Evolutionary conservation across 768 basidiomycete species (phyloP), one percentile per base, ranked within the genome.

Genomic region (Termitomyces sp.): DNA sequence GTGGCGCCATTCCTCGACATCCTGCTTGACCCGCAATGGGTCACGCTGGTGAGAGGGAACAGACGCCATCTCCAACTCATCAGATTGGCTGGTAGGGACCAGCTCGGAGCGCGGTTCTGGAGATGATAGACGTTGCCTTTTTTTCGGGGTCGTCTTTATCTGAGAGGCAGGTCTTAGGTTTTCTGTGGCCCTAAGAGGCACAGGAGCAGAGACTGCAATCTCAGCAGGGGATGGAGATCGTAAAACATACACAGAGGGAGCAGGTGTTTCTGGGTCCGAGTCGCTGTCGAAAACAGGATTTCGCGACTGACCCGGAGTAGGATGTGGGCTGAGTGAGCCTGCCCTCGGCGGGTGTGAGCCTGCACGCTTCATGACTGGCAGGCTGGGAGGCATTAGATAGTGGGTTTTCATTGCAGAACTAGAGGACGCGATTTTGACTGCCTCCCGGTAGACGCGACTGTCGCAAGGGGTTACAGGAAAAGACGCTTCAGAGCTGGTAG

Each of bases 61-160:
- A 8, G 73, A 53, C 44, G 66, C 67, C 48, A 86, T 70, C 60
- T 87, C 85, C 46, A 77, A 71, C 64, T 87, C 87, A 59, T 86
- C 83, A 48, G 84, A 85, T 66, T 86, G 82, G 61, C 86, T 87
- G 47, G 83, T 86, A 21, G 81, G 83, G 8, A 87, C 73, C 19
- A 81, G 64, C 31, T 75, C 70, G 26, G 55, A 42, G 31, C 52
- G 51, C 3, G 60, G 68, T 46, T 64, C 59, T 1, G 63, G 65
- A 7, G 75, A 71, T 1, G 72, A 72, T 28, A 74, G 53, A 19
- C 75, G 77, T 10, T 67, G 67, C 48, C 72, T 78, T 66, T 77
- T 80, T 53, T 60, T 68, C 44, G 57, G 59, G 14, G 56, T 42
- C 2, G 56, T 55, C 10, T 53, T 63, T 15, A 58, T 50, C 54